phyloP scores from a whole-genome alignment of 331 rosid genomes.

The Phaseolus coccineus region DNA sequence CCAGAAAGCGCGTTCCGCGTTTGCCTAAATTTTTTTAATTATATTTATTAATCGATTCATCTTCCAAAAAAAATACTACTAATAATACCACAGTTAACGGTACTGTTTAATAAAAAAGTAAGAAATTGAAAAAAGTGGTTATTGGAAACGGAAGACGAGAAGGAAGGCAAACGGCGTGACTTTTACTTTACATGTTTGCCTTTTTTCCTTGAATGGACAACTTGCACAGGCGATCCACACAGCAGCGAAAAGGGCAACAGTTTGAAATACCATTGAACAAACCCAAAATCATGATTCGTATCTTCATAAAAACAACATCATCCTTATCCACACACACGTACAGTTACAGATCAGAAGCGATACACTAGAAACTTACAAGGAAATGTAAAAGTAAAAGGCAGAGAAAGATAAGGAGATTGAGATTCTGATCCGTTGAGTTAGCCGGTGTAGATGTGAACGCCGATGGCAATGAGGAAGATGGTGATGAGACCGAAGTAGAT shows the following conservation, averaged over 20 bases:
- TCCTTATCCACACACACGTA: not conserved
- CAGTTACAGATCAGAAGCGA: no score
- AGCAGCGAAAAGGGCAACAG: not conserved
- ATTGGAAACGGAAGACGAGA: no score
- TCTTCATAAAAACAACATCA: not conserved
- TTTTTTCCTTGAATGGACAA: no score
- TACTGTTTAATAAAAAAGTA: no score
- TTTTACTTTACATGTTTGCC: not conserved
- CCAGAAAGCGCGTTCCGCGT: no score
- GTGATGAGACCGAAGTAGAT: conserved; percentile 86
- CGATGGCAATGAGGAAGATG: conserved; percentile 70
- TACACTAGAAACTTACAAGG: not conserved
- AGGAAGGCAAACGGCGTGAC: no score
- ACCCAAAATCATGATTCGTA: not conserved
- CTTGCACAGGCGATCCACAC: no score
- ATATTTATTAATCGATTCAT: no score
- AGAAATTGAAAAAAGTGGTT: no score
- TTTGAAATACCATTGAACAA: not conserved
- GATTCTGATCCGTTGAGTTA: conserved; percentile 17
- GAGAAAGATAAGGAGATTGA: not conserved
- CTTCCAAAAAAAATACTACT: no score
- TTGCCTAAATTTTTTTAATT: no score
- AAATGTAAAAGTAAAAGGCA: not conserved
- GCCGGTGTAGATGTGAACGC: conserved; percentile 81
- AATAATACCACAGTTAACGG: no score